Evolutionary conservation across 73 alveolate genomes (phyloP).

Genomic region (Stentor coeruleus): DNA sequence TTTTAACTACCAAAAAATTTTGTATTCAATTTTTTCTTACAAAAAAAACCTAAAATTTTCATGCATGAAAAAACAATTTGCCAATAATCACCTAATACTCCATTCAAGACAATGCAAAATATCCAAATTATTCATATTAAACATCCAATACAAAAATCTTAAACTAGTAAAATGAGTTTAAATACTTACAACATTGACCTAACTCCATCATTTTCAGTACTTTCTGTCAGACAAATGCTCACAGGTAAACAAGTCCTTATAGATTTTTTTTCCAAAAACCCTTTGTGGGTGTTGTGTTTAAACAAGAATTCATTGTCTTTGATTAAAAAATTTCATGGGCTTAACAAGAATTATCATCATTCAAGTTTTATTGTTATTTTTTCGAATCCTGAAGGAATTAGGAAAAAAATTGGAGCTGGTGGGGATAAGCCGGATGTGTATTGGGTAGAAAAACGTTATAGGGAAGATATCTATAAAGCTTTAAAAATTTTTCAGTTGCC

Average conservation of each 20-base stretch:
- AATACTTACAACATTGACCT: neutral
- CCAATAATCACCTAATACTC: too few relatives aligned
- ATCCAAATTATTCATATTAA: too few relatives aligned
- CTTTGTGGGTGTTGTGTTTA: neutral
- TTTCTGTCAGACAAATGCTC: neutral
- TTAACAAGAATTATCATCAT: neutral
- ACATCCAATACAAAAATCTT: too few relatives aligned
- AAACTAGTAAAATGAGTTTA: neutral
- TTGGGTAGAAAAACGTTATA: neutral
- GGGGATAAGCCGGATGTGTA: neutral
- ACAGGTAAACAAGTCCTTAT: neutral
- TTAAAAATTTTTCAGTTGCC: neutral
- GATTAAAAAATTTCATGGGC: neutral
- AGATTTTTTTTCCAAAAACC: neutral
- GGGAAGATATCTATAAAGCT: neutral
- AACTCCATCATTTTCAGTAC: neutral
- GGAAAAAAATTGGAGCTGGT: neutral
- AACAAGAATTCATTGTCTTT: neutral
- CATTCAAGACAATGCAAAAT: too few relatives aligned
- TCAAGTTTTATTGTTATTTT: too few relatives aligned
- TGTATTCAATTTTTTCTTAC: too few relatives aligned
- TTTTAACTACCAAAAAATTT: too few relatives aligned
- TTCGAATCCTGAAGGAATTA: neutral
- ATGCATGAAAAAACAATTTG: too few relatives aligned
- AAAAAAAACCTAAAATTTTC: too few relatives aligned